Base-by-base conservation (phyloP, 2,329 filamentous ascomycete genomes). In the Talaromyces sp. region DNA sequence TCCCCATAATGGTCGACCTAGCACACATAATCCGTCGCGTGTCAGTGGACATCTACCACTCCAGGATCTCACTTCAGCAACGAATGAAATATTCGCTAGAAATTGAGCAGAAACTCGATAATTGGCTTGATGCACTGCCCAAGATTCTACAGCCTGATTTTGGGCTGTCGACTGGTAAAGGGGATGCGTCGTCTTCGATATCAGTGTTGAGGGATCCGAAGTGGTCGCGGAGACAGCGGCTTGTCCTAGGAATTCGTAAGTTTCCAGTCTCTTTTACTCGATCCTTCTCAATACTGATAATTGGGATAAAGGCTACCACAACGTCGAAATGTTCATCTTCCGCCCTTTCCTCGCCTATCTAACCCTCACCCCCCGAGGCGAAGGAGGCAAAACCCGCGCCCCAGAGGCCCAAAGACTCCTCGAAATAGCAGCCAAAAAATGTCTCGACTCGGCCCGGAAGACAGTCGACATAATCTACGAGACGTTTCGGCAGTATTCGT, bases 391-490 rank as follows among this genome's bases (percentile, higher is more conserved):
- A 27, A 27, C 22, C 22, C 22, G 47, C 22, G 22, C 47, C 2
- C 47, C 47, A 5, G 47, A 51, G 25, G 47, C 47, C 6, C 47
- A 51, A 51, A 22, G 47, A 27, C 22, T 51, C 1, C 47, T 51
- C 25, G 47, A 51, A 51, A 51, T 51, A 13, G 47, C 47, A 1
- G 47, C 47, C 8, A 51, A 51, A 6, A 51, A 29, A 17, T 51
- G 47, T 5, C 47, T 51, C 25, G 72, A 77, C n/a, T 70, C 79
- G 0, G 78, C 79, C 2, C 73, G 71, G 66, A 73, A 73, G 56
- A 77, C 77, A 1, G 79, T 81, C n/a, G 74, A 78, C 34, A 70
- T 79, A 2, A 76, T 80, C 15, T 72, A 79, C 58, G 72, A 78
- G 17, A 79, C 78, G 19, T 80, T 76, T 58, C 70, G 72, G 29